These are phyloP conservation scores for Hebeloma cylindrosporum DNA, from an alignment of 768 basidiomycete species.

Conservation along the genomic window DNA sequence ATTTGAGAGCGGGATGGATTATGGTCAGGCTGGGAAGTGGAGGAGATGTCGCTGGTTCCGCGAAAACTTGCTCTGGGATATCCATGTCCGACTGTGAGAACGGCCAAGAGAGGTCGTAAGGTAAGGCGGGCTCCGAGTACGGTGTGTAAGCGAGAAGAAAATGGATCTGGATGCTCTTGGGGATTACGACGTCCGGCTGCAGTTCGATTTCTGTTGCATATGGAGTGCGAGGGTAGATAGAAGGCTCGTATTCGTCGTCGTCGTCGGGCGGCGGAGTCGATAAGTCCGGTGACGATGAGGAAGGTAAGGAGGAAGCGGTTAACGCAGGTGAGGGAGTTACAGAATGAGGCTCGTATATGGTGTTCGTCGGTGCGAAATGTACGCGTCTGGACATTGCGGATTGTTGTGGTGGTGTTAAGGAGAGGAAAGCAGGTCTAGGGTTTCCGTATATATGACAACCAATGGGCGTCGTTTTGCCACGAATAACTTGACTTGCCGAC, in stretches of 20 bases:
- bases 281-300: slow-evolving; percentile 35
- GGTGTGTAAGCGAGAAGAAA: slow-evolving; percentile 41
- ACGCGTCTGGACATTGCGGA: slow-evolving; percentile 39
- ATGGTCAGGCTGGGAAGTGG: slow-evolving; percentile 36
- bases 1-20: slow-evolving; percentile 32
- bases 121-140: slow-evolving; percentile 31
- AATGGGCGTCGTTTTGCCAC: slow-evolving; percentile 9
- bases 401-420: slow-evolving; percentile 16
- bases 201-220: slow-evolving; percentile 25
- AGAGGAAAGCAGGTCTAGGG: slow-evolving; percentile 24
- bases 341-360: slow-evolving; percentile 35
- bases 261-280: slow-evolving; percentile 36
- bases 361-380: slow-evolving; percentile 39
- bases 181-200: slow-evolving; percentile 21
- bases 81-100: slow-evolving; percentile 29
- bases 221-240: slow-evolving; percentile 31
- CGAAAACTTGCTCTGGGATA: slow-evolving; percentile 32
- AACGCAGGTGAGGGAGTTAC: slow-evolving; percentile 38
- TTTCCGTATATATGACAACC: slow-evolving; percentile 30
- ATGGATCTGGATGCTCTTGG: slow-evolving; percentile 41
- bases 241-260: slow-evolving; percentile 21
- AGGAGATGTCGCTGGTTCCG: slow-evolving; percentile 44
- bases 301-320: slow-evolving; percentile 37
- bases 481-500: slow-evolving; percentile 1
- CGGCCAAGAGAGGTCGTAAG: slow-evolving; percentile 42